A percentile compares a stretch with the other conserved stretches of the same genome.
Evolutionary conservation across 345 rosid genomes (phyloP).

Genomic region (Hibiscus syriacus): DNA sequence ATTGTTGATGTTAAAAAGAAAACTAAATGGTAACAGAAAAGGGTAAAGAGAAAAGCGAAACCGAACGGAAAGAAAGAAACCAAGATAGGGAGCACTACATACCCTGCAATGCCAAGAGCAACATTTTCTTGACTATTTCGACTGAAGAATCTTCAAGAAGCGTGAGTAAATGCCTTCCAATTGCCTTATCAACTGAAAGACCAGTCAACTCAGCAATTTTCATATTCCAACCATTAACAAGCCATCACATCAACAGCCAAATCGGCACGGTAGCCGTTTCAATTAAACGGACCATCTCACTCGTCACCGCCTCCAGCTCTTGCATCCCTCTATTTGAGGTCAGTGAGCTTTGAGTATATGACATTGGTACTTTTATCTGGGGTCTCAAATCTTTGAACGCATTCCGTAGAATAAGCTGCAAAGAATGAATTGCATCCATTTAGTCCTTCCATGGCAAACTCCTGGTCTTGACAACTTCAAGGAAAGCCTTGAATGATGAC

Average conservation of each 20-base stretch:
- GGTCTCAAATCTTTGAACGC: conserved; percentile 55
- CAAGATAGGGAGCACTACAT: conserved; percentile 17
- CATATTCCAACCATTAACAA: conserved; percentile 89
- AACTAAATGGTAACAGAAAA: neutral
- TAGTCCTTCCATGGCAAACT: too few species aligned
- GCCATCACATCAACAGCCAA: conserved; percentile 89
- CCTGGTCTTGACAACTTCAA: too few species aligned
- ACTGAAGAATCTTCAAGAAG: too few species aligned
- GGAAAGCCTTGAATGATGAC: conserved; percentile 89
- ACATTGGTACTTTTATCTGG: conserved; percentile 34
- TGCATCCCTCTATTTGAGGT: conserved; percentile 77
- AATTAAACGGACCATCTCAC: conserved; percentile 90
- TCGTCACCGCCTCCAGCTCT: too few species aligned
- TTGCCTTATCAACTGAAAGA: conserved; percentile 68
- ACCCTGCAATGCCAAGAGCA: too few species aligned
- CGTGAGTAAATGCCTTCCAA: too few species aligned
- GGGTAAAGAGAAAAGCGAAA: too few species aligned
- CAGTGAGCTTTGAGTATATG: conserved; percentile 59
- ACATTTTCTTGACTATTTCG: too few species aligned
- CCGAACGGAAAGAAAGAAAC: neutral
- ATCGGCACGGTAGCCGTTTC: conserved; percentile 93
- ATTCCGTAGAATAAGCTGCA: too few species aligned
- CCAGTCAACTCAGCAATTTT: conserved; percentile 84
- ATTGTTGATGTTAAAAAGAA: neutral
- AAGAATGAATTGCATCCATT: too few species aligned